Evolutionary conservation across 2,329 filamentous ascomycete species (phyloP), one percentile per base, ranked within the genome.

Genomic region (Trichoderma sp.): DNA sequence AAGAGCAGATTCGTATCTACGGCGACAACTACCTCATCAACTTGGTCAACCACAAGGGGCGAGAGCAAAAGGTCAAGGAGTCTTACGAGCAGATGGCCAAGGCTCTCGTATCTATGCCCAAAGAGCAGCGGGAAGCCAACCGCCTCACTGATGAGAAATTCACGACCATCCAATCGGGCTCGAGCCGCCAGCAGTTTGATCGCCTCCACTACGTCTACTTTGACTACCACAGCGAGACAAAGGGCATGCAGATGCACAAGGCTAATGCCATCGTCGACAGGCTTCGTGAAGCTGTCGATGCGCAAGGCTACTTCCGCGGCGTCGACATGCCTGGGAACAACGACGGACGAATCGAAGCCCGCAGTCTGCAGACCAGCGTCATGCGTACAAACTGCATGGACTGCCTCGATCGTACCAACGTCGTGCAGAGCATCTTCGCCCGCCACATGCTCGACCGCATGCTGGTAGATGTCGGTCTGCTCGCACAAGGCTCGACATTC

Each of bases 361-460:
- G 94, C 72, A 90, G 88, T 71, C 86, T 88, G 72, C 96, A 99
- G 84, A 93, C 89, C 1, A 94, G 92, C 71, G 94, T 98, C 19
- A 94, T 99, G 72, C 91, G 96, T 66, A 97, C 96, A 49, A 99
- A 99, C 80, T 99, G 96, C 83, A 99, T 99, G 96, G 96, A 99
- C 81, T 99, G 96, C 74, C 87, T 99, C 16, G 96, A 99, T 80
- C 92, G 96, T 65, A 99, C 96, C 65, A 99, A 99, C 75, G 94
- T 99, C 7, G 93, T 99, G 4, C 96, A 99, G 81, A 97, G 93
- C 79, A 97, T 98, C 92, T 88, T 99, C 70, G 96, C 92, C 11
- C 91, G 95, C 63, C 94, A 90, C 87, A 92, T 93, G 16, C 84
- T 99, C 52, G 94, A 94, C 71, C 91, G 94, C 72, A 96, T 97